phyloP scores from a whole-genome alignment of 2,329 filamentous ascomycete genomes.

The Magnaporthiopsis poae region DNA sequence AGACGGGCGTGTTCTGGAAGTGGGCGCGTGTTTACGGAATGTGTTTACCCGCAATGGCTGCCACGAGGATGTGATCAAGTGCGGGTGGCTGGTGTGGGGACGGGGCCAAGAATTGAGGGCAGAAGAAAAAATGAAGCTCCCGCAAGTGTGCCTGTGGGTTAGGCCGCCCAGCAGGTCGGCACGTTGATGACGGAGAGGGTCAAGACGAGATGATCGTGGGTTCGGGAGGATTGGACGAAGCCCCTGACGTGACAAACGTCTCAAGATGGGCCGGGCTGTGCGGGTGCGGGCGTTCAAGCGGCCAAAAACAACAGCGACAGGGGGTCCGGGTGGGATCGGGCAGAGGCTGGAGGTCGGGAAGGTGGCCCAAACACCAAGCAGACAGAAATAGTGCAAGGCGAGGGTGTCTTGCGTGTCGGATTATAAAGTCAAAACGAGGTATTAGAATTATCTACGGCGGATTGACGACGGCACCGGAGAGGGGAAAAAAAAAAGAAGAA shows the following conservation, averaged over 20 bases:
- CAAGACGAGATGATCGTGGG: neutral
- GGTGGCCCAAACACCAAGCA: neutral
- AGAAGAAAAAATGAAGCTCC: no score
- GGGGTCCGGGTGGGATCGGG: neutral
- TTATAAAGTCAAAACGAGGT: neutral
- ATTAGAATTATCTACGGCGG: neutral
- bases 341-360: neutral
- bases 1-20: neutral
- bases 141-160: neutral
- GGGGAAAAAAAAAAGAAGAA: neutral
- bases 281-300: neutral
- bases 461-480: neutral
- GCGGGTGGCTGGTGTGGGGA: neutral
- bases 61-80: neutral
- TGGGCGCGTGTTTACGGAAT: neutral
- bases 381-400: neutral
- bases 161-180: neutral
- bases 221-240: neutral
- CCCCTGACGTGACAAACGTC: constrained; percentile 1
- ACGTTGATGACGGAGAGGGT: neutral
- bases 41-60: neutral
- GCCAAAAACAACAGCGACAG: neutral
- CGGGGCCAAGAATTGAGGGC: neutral
- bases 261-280: neutral
- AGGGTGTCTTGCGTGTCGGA: neutral